Conservation (phyloP, 148 eudicot genomes). For the Heliamphora exappendiculata region DNA sequence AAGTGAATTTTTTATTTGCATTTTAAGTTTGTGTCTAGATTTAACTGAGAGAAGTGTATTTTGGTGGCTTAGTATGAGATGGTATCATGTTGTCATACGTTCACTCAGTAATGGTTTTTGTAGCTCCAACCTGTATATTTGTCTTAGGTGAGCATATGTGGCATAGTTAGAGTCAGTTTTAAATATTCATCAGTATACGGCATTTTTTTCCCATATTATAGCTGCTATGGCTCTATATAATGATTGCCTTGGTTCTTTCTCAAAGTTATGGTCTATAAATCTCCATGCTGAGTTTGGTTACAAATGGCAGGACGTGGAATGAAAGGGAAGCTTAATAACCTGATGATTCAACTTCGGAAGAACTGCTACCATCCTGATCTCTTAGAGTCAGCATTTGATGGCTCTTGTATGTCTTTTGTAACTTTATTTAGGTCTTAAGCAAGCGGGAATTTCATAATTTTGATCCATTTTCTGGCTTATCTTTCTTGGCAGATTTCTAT, state of each 20-base stretch:
- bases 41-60: not conserved
- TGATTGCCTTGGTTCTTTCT: not conserved
- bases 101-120: not conserved
- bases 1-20: not conserved
- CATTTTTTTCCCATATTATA: not conserved
- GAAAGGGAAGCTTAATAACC: constrained; percentile 69
- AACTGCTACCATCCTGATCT: constrained; percentile 98
- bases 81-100: not conserved
- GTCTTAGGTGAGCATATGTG: not conserved
- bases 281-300: constrained; percentile 9
- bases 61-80: not conserved
- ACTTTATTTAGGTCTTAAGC: not conserved
- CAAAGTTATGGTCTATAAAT: not conserved
- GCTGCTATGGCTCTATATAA: not conserved
- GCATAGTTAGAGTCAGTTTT: not conserved
- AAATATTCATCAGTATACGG: not conserved
- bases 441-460: not conserved
- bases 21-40: not conserved
- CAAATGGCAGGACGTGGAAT: constrained; percentile 54
- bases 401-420: constrained; percentile 57
- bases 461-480: constrained; percentile 6
- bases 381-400: constrained; percentile 71
- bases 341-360: constrained; percentile 95
- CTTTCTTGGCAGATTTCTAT: constrained; percentile 45
- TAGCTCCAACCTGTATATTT: not conserved